Evolutionary conservation across 352 stramenopile species (phyloP), one percentile per base, ranked within the genome.

Genomic region (Discostella stelligera): DNA sequence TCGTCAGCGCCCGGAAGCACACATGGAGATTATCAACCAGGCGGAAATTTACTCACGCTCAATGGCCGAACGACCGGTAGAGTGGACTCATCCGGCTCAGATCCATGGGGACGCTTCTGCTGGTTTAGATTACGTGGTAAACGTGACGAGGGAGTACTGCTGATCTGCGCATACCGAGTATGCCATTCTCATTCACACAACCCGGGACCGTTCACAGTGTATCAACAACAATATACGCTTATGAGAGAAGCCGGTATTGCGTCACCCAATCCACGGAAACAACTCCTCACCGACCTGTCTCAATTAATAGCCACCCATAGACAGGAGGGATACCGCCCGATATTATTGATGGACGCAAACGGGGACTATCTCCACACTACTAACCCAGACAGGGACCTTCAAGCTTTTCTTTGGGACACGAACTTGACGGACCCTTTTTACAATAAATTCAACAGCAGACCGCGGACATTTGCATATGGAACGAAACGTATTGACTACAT

Each of bases 261-360:
- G 27, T 2, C 27, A 32, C 27, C 27, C 2, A 32, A 32, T 32
- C 27, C 27, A 32, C 27, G 27, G 27, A 2, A 32, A 32, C 27
- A 5, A 6, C 27, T 32, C 2, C 27, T 32, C 5, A 41, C 5
- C 14, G 58, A 54, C 6, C 44, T 70, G 10, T 23, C 41, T 25
- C 27, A 2, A 32, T 32, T 67, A 2, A 61, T 74, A 0, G 16
- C 37, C 0, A 21, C 52, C 7, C 30, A 63, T 8, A 0, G 32
- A 7, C 13, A 30, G 1, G 13, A 55, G n/a, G 56, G 56, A 14
- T 71, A 52, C 27, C 18, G 52, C 20, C 60, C 69, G 1, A 58
- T 77, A 1, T 1, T 70, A 11, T 61, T 77, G 60, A 53, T 79
- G 27, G 71, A 79, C 54, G 71, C 71, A 27, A 79, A 73, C 27